phyloP scores from a whole-genome alignment of 177 flowering plant species.

The Vitis hybrid region DNA sequence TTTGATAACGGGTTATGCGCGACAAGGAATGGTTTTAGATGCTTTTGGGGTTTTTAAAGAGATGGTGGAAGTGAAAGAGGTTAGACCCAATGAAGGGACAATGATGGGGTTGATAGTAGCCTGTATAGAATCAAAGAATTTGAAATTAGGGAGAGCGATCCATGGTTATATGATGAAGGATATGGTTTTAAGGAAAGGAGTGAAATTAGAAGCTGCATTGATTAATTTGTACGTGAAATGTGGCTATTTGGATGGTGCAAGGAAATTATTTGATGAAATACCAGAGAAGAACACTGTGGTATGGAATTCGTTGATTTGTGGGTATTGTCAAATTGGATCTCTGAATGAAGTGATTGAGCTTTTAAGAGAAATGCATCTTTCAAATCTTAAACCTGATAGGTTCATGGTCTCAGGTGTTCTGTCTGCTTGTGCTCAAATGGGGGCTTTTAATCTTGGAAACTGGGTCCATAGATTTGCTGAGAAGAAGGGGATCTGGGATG shows the following conservation, averaged over 20 bases:
- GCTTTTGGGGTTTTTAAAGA: conserved; percentile 11
- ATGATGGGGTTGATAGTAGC: conserved; percentile 11
- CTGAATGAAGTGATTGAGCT: conserved; percentile 28
- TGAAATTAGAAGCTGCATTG: conserved; percentile 11
- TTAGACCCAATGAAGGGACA: conserved; percentile 16
- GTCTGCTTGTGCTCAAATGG: conserved; percentile 35
- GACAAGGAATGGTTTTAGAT: conserved; percentile 1
- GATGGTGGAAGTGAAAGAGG: conserved; percentile 5
- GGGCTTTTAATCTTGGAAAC: conserved; percentile 32
- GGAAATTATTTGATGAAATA: too few species aligned
- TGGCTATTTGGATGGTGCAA: conserved; percentile 10
- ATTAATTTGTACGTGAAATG: conserved; percentile 15
- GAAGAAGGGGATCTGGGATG: conserved; percentile 20
- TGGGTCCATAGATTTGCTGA: conserved; percentile 34
- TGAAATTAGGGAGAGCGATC: conserved; percentile 8
- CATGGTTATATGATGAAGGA: conserved; percentile 11
- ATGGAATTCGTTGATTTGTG: conserved; percentile 39
- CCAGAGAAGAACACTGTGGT: conserved; percentile 26
- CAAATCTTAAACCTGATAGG: conserved; percentile 26
- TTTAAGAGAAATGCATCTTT: conserved; percentile 28
- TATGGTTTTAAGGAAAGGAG: background rate
- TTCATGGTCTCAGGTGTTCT: conserved; percentile 27
- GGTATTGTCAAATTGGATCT: conserved; percentile 24
- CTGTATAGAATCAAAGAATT: conserved; percentile 2
- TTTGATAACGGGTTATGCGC: conserved; percentile 13